These are phyloP conservation scores for Pleurotus tuber-regium DNA, from an alignment of 768 basidiomycete species.

Conservation along the genomic window DNA sequence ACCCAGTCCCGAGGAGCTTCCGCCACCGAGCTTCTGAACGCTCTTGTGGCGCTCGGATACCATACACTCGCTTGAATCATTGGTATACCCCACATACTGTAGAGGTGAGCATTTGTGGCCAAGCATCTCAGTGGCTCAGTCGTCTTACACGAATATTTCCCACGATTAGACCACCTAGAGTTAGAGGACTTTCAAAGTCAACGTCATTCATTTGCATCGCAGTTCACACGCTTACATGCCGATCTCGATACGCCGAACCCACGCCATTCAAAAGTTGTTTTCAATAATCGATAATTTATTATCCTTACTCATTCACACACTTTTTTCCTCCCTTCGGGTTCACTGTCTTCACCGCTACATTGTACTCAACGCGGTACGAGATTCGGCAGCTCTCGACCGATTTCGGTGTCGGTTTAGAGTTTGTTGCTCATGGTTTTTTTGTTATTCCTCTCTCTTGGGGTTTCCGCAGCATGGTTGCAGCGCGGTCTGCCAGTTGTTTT, in stretches of 20 bases:
- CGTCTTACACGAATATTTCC: not conserved
- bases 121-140: too few species aligned
- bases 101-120: not conserved
- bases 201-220: constrained; percentile 2
- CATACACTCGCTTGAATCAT: constrained; percentile 6
- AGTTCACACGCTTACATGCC: not conserved
- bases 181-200: constrained; percentile 8
- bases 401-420: not conserved
- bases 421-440: not conserved
- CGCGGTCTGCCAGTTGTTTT: constrained; percentile 8
- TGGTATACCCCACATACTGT: constrained; percentile 9
- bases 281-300: constrained; percentile 11
- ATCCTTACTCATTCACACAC: constrained; percentile 6
- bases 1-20: constrained; percentile 79
- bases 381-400: not conserved
- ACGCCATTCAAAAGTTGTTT: constrained; percentile 3
- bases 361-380: constrained; percentile 9
- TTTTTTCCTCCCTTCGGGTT: constrained; percentile 6
- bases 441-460: constrained; percentile 5
- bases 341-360: constrained; percentile 2
- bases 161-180: not conserved
- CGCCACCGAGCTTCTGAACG: constrained; percentile 23
- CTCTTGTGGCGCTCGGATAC: not conserved
- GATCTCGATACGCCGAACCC: constrained; percentile 1
- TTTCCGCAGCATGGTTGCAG: constrained; percentile 9